A percentile compares a stretch with the other conserved stretches of the same genome.
Evolutionary conservation across 1,284 basidiomycete species (phyloP).

Genomic region (Hypsizygus ulmarius): DNA sequence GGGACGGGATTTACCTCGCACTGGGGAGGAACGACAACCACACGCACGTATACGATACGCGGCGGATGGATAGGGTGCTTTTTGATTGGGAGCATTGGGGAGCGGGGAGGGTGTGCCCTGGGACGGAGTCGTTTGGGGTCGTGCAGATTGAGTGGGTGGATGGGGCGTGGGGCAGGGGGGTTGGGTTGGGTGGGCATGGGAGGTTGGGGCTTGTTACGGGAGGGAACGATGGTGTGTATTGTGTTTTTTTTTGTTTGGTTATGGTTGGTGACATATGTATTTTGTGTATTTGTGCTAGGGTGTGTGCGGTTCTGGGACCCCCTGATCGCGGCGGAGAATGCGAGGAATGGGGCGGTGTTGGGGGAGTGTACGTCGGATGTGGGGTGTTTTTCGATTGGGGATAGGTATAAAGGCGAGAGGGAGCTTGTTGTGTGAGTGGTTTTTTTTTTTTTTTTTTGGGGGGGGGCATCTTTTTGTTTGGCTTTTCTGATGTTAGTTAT

Average conservation of each 20-base stretch:
- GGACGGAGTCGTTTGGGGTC: conserved; percentile 46
- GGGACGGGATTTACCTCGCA: conserved; percentile 60
- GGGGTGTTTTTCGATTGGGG: conserved; percentile 57
- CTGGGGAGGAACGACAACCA: conserved; percentile 58
- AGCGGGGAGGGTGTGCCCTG: conserved; percentile 30
- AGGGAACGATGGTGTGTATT: conserved; percentile 57
- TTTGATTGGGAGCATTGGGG: conserved; percentile 48
- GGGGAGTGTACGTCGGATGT: conserved; percentile 56
- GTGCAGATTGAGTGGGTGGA: conserved; percentile 57
- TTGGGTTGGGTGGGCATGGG: conserved; percentile 40
- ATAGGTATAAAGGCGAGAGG: conserved; percentile 48
- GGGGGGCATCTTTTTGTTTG: too few species aligned
- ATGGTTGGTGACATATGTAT: neutral
- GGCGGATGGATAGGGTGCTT: conserved; percentile 46
- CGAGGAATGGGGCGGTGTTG: conserved; percentile 46
- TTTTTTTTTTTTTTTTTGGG: neutral
- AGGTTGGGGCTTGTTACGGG: conserved; percentile 54
- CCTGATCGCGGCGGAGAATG: conserved; percentile 33
- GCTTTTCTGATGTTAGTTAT: too few species aligned
- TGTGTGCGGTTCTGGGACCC: conserved; percentile 69
- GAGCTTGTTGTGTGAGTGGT: conserved; percentile 60
- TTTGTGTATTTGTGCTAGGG: conserved; percentile 38
- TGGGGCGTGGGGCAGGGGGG: conserved; percentile 32
- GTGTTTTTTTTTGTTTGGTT: neutral
- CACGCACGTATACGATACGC: conserved; percentile 60